Conservation (phyloP, 306 rosid species). For the Inga leiocalycina region DNA sequence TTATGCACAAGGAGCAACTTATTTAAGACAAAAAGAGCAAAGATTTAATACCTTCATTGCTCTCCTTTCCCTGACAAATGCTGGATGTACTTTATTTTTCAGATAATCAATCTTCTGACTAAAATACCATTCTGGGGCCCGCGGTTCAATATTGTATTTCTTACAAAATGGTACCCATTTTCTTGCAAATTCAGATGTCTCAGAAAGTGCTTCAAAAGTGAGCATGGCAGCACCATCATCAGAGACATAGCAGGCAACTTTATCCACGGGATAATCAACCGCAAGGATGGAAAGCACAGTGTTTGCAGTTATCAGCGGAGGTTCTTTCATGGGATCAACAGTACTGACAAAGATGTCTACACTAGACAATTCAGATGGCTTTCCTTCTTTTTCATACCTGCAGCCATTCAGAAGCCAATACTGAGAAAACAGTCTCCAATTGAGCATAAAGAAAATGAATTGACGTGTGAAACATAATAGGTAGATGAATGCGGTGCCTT, state of each 20-base stretch:
- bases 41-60: constrained; percentile 81
- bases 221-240: constrained; percentile 99
- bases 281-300: constrained; percentile 93
- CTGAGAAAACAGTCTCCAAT: constrained; percentile 21
- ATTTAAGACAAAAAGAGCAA: neutral
- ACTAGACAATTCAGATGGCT: constrained; percentile 74
- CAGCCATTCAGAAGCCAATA: constrained; percentile 32
- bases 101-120: constrained; percentile 85
- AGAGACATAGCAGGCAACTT: constrained; percentile 96
- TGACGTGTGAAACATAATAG: neutral
- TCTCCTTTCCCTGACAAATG: constrained; percentile 93
- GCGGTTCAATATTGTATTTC: constrained; percentile 82
- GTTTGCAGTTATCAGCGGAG: constrained; percentile 93
- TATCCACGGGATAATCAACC: constrained; percentile 92
- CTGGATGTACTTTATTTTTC: constrained; percentile 88
- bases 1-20: neutral
- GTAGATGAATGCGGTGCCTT: neutral
- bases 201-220: constrained; percentile 96
- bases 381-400: constrained; percentile 98
- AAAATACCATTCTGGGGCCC: constrained; percentile 97
- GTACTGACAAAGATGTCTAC: constrained; percentile 94
- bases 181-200: constrained; percentile 92
- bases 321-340: constrained; percentile 95
- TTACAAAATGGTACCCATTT: constrained; percentile 92
- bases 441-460: constrained; percentile 4